Percentiles rank a stretch among this genome's conserved stretches.
Evolutionary conservation across 306 rosid genomes (phyloP).

Genomic region (Datisca glomerata): DNA sequence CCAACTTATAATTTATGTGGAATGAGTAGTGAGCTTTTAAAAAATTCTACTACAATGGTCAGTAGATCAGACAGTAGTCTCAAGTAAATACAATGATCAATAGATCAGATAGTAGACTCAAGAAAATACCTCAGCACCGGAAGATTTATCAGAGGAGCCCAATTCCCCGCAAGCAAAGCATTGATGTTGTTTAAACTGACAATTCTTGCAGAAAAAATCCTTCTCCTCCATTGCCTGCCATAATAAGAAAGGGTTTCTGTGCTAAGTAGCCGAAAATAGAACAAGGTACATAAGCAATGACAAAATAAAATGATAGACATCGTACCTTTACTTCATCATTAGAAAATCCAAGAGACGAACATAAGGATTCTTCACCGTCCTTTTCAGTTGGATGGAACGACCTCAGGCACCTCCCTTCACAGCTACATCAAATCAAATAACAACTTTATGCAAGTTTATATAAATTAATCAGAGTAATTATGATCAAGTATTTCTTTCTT

Average conservation of each 20-base stretch:
- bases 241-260: conserved; percentile 1
- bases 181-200: conserved; percentile 63
- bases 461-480: too few relatives aligned
- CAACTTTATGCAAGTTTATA: too few relatives aligned
- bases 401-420: conserved; percentile 94
- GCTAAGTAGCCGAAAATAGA: conserved; percentile 12
- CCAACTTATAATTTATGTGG: too few relatives aligned
- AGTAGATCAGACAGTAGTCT: too few relatives aligned
- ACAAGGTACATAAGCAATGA: conserved; percentile 1
- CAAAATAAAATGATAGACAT: conserved; percentile 11
- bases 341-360: conserved; percentile 64
- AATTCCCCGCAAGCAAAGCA: conserved; percentile 79
- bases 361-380: conserved; percentile 44
- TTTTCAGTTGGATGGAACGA: conserved; percentile 67
- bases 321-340: conserved; percentile 67
- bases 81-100: too few relatives aligned
- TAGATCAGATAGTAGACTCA: too few relatives aligned
- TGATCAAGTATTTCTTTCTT: too few relatives aligned
- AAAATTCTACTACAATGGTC: too few relatives aligned
- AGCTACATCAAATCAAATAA: too few relatives aligned
- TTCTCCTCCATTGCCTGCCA: conserved; percentile 55
- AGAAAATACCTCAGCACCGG: conserved; percentile 82
- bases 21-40: too few relatives aligned
- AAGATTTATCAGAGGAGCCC: conserved; percentile 66
- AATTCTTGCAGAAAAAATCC: conserved; percentile 63